Conservation (phyloP, 2,329 filamentous ascomycete genomes). For the Colletotrichum sp. region DNA sequence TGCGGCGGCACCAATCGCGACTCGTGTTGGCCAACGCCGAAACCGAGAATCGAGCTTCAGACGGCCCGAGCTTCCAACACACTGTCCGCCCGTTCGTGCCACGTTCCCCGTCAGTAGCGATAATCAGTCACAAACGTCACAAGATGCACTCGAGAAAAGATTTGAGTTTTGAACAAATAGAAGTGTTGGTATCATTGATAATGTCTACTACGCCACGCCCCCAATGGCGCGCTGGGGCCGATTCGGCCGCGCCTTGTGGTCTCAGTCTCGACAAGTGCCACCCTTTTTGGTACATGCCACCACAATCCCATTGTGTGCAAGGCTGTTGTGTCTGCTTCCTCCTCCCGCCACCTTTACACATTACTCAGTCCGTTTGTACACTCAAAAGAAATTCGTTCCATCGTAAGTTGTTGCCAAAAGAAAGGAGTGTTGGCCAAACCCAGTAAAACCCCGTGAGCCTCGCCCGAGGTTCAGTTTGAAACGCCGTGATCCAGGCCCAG, state of each 20-base stretch:
- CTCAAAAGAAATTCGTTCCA: constrained; percentile 17
- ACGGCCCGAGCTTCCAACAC: neutral
- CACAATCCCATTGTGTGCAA: neutral
- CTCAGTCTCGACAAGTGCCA: neutral
- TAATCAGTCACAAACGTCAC: neutral
- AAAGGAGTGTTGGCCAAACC: constrained; percentile 3
- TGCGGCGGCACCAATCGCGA: neutral
- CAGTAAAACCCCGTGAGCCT: neutral
- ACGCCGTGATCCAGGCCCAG: constrained; percentile 10
- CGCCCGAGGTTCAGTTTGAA: constrained; percentile 7
- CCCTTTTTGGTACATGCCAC: constrained; percentile 13
- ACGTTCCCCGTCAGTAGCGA: neutral
- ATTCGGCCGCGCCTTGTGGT: neutral
- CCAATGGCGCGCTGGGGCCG: neutral
- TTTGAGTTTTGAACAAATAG: neutral
- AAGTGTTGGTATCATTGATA: constrained; percentile 18
- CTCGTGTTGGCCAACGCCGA: neutral
- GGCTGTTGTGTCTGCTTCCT: neutral
- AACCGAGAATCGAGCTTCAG: neutral
- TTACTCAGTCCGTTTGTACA: constrained; percentile 10
- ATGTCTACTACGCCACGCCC: constrained; percentile 5
- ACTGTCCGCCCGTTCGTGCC: neutral
- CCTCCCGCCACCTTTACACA: neutral
- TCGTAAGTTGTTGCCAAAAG: constrained; percentile 4
- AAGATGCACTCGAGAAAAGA: neutral